Conservation (phyloP, 768 basidiomycete species). For the Jaapia argillacea region DNA sequence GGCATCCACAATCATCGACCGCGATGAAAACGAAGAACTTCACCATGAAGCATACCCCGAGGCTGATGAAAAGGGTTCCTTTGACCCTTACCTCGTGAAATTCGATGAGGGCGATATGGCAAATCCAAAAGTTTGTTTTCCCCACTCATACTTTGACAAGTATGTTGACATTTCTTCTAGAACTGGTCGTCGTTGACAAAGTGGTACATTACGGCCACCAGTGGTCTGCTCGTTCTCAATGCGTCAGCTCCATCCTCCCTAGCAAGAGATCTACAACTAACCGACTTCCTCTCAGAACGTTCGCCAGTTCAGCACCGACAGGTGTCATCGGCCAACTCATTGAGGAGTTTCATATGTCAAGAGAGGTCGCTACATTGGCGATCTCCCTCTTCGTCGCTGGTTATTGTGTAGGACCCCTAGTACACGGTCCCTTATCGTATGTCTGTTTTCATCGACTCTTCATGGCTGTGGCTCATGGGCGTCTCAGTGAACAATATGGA, state of each 20-base stretch:
- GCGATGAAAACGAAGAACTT: constrained; percentile 1
- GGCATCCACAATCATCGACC: background rate
- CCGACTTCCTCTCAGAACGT: constrained; percentile 32
- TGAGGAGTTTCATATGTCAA: constrained; percentile 36
- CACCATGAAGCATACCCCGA: constrained; percentile 1
- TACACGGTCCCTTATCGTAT: constrained; percentile 51
- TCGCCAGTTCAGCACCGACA: constrained; percentile 51
- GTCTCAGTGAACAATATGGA: constrained; percentile 36
- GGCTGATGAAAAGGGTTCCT: background rate
- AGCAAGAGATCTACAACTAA: constrained; percentile 6
- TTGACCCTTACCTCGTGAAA: constrained; percentile 21
- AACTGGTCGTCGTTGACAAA: constrained; percentile 8
- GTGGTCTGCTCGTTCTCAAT: constrained; percentile 3
- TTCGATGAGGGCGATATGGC: constrained; percentile 27
- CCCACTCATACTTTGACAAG: too few species aligned
- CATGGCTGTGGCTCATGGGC: too few species aligned
- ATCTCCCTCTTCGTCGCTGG: constrained; percentile 60
- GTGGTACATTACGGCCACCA: constrained; percentile 11
- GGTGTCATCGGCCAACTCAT: constrained; percentile 35
- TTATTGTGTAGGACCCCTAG: constrained; percentile 52
- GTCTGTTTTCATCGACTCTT: too few species aligned
- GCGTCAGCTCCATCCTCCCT: constrained; percentile 6
- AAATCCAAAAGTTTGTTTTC: constrained; percentile 36
- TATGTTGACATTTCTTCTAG: too few species aligned
- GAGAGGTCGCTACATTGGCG: constrained; percentile 41